Conservation (phyloP, 2,329 filamentous ascomycete genomes). For the Xylariales sp. region DNA sequence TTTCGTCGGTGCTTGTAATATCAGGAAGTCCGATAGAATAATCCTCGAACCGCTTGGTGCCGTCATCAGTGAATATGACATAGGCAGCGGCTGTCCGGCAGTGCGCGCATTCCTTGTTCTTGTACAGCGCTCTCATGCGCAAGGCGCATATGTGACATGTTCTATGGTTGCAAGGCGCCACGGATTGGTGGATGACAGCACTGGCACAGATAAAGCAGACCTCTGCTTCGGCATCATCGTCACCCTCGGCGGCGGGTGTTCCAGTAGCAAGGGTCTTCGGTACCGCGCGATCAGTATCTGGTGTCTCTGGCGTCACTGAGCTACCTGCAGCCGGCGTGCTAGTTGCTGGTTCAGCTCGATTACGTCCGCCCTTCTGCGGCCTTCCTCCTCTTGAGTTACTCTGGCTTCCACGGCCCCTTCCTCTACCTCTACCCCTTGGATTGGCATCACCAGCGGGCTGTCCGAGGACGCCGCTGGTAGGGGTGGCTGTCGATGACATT, state of each 20-base stretch:
- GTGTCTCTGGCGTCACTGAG: neutral
- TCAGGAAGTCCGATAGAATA: conserved; percentile 58
- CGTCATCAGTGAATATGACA: conserved; percentile 89
- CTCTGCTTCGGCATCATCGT: conserved; percentile 64
- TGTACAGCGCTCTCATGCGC: conserved; percentile 88
- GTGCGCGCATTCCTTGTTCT: conserved; percentile 94
- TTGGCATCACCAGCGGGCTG: conserved; percentile 28
- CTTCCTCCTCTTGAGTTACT: conserved; percentile 34
- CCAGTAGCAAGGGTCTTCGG: conserved; percentile 13
- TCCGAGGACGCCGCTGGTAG: too few species aligned
- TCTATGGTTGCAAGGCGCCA: conserved; percentile 91
- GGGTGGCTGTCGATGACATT: too few species aligned
- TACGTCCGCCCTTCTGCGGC: conserved; percentile 24
- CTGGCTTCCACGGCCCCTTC: conserved; percentile 35
- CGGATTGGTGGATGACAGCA: conserved; percentile 77
- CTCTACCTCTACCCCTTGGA: conserved; percentile 28
- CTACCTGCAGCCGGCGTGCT: conserved; percentile 19
- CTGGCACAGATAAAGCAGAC: conserved; percentile 98
- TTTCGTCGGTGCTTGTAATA: conserved; percentile 74
- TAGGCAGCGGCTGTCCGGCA: conserved; percentile 75
- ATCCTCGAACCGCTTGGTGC: conserved; percentile 79
- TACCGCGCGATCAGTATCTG: neutral
- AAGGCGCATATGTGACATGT: conserved; percentile 96
- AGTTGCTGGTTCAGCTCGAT: conserved; percentile 31
- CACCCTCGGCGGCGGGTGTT: conserved; percentile 32